Base-by-base conservation (phyloP, 257 asterid species). In the Ophiorrhiza pumila region DNA sequence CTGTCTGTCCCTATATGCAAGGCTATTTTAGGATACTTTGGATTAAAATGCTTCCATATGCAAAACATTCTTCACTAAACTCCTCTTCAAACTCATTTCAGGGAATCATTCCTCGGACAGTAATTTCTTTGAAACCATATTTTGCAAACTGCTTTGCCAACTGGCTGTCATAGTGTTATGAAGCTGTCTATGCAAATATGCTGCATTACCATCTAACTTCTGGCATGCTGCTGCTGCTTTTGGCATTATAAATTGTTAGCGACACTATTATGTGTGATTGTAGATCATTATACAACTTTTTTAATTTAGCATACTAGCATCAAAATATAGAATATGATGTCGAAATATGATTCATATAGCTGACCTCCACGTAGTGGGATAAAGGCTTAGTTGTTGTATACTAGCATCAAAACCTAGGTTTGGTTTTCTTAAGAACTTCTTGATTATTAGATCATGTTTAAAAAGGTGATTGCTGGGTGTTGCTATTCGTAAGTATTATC, bases 391-490 rank as follows among this genome's bases (percentile, higher is more conserved):
- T n/a, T n/a, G n/a, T n/a, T n/a, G n/a, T n/a, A n/a, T n/a, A n/a
- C n/a, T n/a, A n/a, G n/a, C n/a, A n/a, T n/a, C n/a, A n/a, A n/a
- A n/a, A n/a, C n/a, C n/a, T n/a, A n/a, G n/a, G 29, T 46, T 67
- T 45, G 58, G 59, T 65, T 34, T 46, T 49, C 22, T 32, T 32
- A 15, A 70, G 53, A 71, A 57, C 37, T 8, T 18, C 20, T 63
- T 12, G 12, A 25, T 71, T 52, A n/a, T 14, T 35, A n/a, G 10
- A 8, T 43, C 41, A 18, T 20, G 4, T 66, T 22, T 66, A 13
- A n/a, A n/a, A n/a, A n/a, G 57, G 34, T 43, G 27, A 45, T 71
- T 46, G 58, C 74, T 23, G 42, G 27, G 35, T 69, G 55, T 57
- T 31, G 1, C 32, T n/a, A 32, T 72, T 37, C 29, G 3, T 15